These are phyloP conservation scores for Venturia oleaginea DNA, from an alignment of 2,329 filamentous ascomycete genomes.

Conservation along the genomic window DNA sequence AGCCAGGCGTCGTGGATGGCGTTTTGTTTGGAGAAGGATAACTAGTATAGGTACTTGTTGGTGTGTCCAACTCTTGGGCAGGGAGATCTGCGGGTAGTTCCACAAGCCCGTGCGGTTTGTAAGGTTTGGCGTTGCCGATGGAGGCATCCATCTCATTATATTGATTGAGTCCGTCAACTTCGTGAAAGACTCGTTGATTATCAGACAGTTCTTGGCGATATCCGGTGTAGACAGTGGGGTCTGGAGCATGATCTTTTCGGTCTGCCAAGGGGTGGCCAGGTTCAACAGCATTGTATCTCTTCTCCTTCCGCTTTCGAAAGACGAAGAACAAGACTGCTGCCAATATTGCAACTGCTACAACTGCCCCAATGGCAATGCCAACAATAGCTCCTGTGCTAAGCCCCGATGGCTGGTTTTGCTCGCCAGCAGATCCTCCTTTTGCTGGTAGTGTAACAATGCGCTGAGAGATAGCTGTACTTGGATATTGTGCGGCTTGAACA, in stretches of 20 bases:
- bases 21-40: not conserved
- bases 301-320: conserved; percentile 9
- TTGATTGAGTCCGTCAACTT: not conserved
- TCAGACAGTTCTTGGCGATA: not conserved
- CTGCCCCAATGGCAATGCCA: conserved; percentile 29
- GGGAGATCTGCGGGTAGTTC: not conserved
- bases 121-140: not conserved
- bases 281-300: not conserved
- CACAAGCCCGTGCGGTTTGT: not conserved
- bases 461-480: conserved; percentile 9
- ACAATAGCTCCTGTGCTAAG: conserved; percentile 32
- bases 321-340: conserved; percentile 1
- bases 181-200: not conserved
- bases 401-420: not conserved
- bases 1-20: not conserved
- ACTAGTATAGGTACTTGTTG: not conserved
- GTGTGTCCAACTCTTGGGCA: not conserved
- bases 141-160: not conserved
- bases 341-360: not conserved
- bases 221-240: not conserved
- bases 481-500: conserved; percentile 29
- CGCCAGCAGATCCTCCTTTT: not conserved
- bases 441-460: conserved; percentile 11
- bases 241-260: not conserved
- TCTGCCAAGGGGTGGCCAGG: not conserved